Evolutionary conservation across 202 grass and related monocot genomes (phyloP), one percentile per base, ranked within the genome.

Genomic region (Digitaria exilis): DNA sequence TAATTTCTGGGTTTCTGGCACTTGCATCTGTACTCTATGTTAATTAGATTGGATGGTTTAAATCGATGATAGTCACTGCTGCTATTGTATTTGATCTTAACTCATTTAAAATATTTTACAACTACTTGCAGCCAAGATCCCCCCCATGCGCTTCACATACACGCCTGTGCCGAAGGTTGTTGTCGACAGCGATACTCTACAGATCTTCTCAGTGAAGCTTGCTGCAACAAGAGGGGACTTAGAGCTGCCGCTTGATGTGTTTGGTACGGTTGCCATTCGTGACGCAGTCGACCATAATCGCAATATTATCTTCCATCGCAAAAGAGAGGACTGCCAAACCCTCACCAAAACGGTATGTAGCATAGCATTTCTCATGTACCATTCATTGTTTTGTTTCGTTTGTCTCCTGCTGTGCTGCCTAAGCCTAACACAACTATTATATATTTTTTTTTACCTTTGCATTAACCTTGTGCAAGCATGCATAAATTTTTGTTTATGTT

Each of bases 181-280:
- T 22, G 0, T 0, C 13, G 1, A n/a, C 7, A 3, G 0, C 0
- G 13, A 24, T 39, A 75, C 72, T 75, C 52, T 75, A 18, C 72
- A 75, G 34, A 2, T 58, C 6, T 75, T 42, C 12, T 75, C 72
- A 41, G n/a, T 58, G 51, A 75, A 75, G 34, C 72, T 75, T 5
- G 31, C 32, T 75, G 52, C 51, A 75, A 42, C 51, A 14, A 69
- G 65, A 25, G 65, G 65, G 37, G 15, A 5, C 37, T 75, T 75
- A 42, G 10, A 58, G 32, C n/a, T 75, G 31, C 71, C 71, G 0
- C n/a, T n/a, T n/a, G n/a, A n/a, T n/a, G n/a, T n/a, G n/a, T n/a
- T n/a, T n/a, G n/a, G n/a, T n/a, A n/a, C 18, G 28, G 48, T 73
- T 73, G 48, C 48, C 2, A 18, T 54, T 29, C 70, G 70, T 0